A percentile compares a stretch with the other conserved stretches of the same genome.
Conservation (phyloP, 2,329 filamentous ascomycete species). For the Pyricularia sp. region DNA sequence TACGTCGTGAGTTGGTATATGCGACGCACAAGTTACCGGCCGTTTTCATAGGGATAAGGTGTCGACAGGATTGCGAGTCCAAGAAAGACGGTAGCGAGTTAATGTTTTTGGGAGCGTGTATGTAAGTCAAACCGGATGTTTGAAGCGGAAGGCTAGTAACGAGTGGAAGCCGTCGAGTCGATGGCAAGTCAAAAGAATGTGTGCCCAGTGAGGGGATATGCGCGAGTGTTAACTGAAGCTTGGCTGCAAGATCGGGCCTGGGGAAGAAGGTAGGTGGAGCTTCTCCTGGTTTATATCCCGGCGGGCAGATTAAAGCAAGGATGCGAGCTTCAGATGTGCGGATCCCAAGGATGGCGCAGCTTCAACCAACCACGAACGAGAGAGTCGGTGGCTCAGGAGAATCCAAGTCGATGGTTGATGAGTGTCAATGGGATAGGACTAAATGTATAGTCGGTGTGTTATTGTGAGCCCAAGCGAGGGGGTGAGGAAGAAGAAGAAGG, state of each 20-base stretch:
- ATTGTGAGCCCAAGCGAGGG: neutral
- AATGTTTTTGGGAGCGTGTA: no score
- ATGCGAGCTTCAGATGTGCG: neutral
- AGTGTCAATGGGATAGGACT: neutral
- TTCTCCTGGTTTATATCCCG: neutral
- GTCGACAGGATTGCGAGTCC: neutral
- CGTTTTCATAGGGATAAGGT: constrained; percentile 11
- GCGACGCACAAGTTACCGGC: constrained; percentile 11
- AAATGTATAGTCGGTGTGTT: neutral
- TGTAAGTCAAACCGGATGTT: neutral
- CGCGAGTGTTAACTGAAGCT: neutral
- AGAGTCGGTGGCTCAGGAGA: neutral
- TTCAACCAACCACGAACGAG: neutral
- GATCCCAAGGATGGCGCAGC: neutral
- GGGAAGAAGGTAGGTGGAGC: neutral
- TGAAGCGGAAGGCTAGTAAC: neutral
- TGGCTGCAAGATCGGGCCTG: constrained; percentile 1
- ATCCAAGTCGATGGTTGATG: neutral
- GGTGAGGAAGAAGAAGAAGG: neutral
- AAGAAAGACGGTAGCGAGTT: neutral
- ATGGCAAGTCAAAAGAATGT: neutral
- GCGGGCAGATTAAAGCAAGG: neutral
- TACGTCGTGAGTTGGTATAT: constrained; percentile 4
- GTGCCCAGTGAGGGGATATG: neutral
- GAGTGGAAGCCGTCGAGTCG: neutral